A percentile compares a stretch with the other conserved stretches of the same genome.
phyloP scores from a whole-genome alignment of 495 filamentous ascomycete genomes.

The Podospora conica region DNA sequence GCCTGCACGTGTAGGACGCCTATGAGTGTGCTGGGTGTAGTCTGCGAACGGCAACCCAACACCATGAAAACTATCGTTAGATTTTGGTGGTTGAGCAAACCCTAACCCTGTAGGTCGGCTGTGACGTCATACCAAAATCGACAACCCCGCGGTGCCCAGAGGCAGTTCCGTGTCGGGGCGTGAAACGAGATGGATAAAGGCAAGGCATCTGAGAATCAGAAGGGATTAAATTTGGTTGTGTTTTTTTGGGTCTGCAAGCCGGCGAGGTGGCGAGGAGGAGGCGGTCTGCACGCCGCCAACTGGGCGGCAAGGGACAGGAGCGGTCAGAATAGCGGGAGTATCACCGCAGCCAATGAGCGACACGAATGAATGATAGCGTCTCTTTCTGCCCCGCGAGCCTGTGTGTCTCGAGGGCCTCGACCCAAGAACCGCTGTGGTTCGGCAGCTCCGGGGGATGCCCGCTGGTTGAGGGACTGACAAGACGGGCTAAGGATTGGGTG shows the following conservation, averaged over 20 bases:
- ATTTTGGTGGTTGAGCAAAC: background rate
- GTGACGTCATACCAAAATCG: background rate
- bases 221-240: constrained; percentile 31
- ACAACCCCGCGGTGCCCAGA: background rate
- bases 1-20: too few species aligned
- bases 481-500: background rate
- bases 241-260: constrained; percentile 77
- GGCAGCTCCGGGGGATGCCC: background rate
- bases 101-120: background rate
- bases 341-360: background rate
- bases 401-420: too few species aligned
- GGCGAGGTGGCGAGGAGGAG: constrained; percentile 66
- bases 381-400: too few species aligned
- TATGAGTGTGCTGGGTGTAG: too few species aligned
- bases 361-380: too few species aligned
- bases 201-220: background rate
- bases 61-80: background rate
- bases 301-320: constrained; percentile 11
- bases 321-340: background rate
- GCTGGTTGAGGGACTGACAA: background rate
- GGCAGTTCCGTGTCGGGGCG: background rate
- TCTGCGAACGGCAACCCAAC: too few species aligned
- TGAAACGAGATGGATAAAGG: background rate
- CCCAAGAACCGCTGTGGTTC: background rate
- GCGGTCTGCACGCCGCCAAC: constrained; percentile 69